phyloP scores from a whole-genome alignment of 139 green algal genomes.

The Chara braunii region DNA sequence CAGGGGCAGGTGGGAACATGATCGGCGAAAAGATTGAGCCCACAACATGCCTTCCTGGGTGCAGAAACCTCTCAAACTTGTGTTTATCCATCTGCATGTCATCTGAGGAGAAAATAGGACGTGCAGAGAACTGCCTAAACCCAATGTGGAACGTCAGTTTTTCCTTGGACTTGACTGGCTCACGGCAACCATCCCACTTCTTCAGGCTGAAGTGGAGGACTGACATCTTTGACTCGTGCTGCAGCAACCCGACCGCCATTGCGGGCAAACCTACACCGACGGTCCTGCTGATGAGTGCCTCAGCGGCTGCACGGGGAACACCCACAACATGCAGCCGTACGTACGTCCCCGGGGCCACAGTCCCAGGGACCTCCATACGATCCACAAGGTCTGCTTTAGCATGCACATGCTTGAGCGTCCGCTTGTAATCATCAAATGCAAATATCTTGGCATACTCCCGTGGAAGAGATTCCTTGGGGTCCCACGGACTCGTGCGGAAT shows the following conservation, averaged over 20 bases:
- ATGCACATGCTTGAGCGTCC: slow-evolving; percentile 44
- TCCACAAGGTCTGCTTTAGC: neutral
- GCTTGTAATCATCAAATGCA: slow-evolving; percentile 84
- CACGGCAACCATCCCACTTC: slow-evolving; percentile 54
- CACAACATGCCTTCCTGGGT: slow-evolving; percentile 47
- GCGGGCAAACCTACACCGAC: slow-evolving; percentile 43
- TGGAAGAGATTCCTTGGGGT: slow-evolving; percentile 78
- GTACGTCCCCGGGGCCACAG: slow-evolving; percentile 54
- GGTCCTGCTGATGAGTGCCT: slow-evolving; percentile 1
- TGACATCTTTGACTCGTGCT: slow-evolving; percentile 82
- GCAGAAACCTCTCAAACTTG: slow-evolving; percentile 88
- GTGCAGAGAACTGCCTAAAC: slow-evolving; percentile 29
- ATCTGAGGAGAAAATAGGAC: slow-evolving; percentile 65
- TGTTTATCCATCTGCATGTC: slow-evolving; percentile 74
- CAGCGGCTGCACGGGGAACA: slow-evolving; percentile 45
- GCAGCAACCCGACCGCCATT: slow-evolving; percentile 66
- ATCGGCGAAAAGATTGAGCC: slow-evolving; percentile 79
- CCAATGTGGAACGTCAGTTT: slow-evolving; percentile 69
- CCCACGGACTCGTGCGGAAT: slow-evolving; percentile 80
- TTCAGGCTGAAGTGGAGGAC: slow-evolving; percentile 76
- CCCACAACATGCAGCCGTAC: slow-evolving; percentile 58
- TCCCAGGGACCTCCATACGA: neutral
- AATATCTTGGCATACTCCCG: slow-evolving; percentile 82
- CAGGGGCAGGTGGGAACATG: slow-evolving; percentile 66
- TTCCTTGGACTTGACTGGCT: slow-evolving; percentile 64